phyloP scores from a whole-genome alignment of 257 asterid genomes.

The Capsicum pubescens region DNA sequence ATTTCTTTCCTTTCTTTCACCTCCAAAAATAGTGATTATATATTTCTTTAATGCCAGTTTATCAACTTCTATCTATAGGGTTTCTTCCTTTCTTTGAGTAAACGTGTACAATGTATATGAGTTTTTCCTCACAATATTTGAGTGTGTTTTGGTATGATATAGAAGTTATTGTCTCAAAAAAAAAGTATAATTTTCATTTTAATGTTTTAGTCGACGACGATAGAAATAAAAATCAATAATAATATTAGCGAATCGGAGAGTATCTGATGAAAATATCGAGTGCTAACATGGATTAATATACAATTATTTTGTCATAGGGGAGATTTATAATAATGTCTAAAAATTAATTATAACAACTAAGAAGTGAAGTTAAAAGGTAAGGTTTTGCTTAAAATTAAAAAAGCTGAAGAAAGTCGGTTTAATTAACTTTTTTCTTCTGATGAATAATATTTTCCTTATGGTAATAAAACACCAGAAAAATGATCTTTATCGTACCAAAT shows the following conservation, averaged over 20 bases:
- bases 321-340: not conserved
- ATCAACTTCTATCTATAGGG: not conserved
- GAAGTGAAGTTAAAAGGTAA: not conserved
- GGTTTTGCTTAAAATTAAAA: too few relatives aligned
- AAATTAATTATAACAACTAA: not conserved
- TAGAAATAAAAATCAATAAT: not conserved
- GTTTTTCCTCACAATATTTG: too few relatives aligned
- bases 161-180: too few relatives aligned
- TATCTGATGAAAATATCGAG: not conserved
- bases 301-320: not conserved
- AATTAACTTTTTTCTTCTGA: too few relatives aligned
- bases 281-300: not conserved
- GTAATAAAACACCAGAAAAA: too few relatives aligned
- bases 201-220: not conserved
- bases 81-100: not conserved
- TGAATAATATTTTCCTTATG: too few relatives aligned
- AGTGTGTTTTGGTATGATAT: too few relatives aligned
- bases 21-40: not conserved
- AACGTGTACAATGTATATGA: too few relatives aligned
- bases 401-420: too few relatives aligned
- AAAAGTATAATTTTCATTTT: too few relatives aligned
- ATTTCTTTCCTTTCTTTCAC: not conserved
- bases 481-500: not conserved
- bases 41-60: not conserved
- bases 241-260: not conserved